phyloP scores from a whole-genome alignment of 2,329 filamentous ascomycete species.

The Biscogniauxia marginata region DNA sequence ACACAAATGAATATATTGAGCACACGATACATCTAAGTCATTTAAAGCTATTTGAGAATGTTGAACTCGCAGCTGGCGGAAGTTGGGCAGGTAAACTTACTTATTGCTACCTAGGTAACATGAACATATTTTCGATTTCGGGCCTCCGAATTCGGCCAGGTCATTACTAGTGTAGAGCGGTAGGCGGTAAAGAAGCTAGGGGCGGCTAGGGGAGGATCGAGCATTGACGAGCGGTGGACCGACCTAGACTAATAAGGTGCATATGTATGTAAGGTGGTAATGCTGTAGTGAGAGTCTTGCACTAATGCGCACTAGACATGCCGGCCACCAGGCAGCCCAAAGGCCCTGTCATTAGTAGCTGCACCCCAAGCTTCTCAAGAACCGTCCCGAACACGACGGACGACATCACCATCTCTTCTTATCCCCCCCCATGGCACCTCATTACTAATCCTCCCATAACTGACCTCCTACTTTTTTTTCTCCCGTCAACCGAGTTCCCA shows the following conservation, averaged over 20 bases:
- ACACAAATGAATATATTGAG: too few relatives aligned
- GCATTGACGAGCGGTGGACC: too few relatives aligned
- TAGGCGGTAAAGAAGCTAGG: background rate
- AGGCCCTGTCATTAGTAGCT: background rate
- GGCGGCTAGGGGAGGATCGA: too few relatives aligned
- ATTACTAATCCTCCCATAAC: constrained; percentile 8
- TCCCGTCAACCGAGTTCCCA: constrained; percentile 24
- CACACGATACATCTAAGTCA: too few relatives aligned
- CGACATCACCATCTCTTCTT: constrained; percentile 9
- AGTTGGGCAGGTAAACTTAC: too few relatives aligned
- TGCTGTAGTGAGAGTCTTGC: too few relatives aligned
- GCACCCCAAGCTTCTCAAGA: background rate
- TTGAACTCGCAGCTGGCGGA: too few relatives aligned
- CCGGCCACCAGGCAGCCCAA: background rate
- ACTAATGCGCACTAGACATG: background rate
- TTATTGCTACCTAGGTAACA: too few relatives aligned
- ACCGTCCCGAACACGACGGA: background rate
- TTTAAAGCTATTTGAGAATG: too few relatives aligned
- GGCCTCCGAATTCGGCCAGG: background rate
- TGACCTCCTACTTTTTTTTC: constrained; percentile 8
- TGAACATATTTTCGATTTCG: too few relatives aligned
- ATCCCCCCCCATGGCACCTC: background rate
- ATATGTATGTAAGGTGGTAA: background rate
- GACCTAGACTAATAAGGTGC: background rate
- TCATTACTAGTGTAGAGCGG: background rate